Conservation (phyloP, 495 filamentous ascomycete genomes). For the Tuber borchii region DNA sequence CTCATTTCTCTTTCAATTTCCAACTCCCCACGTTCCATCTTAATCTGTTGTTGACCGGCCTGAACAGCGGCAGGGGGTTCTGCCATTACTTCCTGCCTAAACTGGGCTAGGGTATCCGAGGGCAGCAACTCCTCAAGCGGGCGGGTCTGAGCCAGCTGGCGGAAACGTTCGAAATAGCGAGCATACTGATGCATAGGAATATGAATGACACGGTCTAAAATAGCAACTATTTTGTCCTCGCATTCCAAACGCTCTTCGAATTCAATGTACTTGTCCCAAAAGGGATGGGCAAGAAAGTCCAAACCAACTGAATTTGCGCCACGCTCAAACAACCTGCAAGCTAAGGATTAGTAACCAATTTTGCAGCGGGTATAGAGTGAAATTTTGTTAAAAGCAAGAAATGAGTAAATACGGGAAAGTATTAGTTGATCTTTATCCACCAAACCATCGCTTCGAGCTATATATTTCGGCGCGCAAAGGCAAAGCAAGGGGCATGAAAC, state of each 20-base stretch:
- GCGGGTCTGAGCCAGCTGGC: conserved; percentile 64
- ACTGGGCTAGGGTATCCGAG: conserved; percentile 59
- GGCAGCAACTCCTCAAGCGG: conserved; percentile 68
- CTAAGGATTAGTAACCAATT: conserved; percentile 53
- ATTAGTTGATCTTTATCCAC: conserved; percentile 34
- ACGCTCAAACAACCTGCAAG: conserved; percentile 79
- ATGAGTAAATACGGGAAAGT: conserved; percentile 45
- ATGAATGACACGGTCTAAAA: conserved; percentile 76
- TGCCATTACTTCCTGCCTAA: conserved; percentile 62
- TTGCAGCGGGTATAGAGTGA: conserved; percentile 24
- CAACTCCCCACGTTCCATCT: conserved; percentile 53
- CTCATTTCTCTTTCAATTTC: conserved; percentile 82
- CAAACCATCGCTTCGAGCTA: conserved; percentile 29
- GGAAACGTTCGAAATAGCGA: conserved; percentile 88
- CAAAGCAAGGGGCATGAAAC: conserved; percentile 37
- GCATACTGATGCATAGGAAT: conserved; percentile 97
- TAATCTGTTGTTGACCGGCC: conserved; percentile 49
- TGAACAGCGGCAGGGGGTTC: conserved; percentile 49
- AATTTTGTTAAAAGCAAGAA: conserved; percentile 31
- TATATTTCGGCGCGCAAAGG: conserved; percentile 33
- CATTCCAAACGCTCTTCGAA: conserved; percentile 87
- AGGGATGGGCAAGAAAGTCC: conserved; percentile 88
- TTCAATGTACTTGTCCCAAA: conserved; percentile 99
- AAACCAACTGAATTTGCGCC: conserved; percentile 77
- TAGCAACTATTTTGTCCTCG: conserved; percentile 76